A percentile compares a stretch with the other conserved stretches of the same genome.
phyloP scores from a whole-genome alignment of 495 filamentous ascomycete species.

The Daldinia decipiens region DNA sequence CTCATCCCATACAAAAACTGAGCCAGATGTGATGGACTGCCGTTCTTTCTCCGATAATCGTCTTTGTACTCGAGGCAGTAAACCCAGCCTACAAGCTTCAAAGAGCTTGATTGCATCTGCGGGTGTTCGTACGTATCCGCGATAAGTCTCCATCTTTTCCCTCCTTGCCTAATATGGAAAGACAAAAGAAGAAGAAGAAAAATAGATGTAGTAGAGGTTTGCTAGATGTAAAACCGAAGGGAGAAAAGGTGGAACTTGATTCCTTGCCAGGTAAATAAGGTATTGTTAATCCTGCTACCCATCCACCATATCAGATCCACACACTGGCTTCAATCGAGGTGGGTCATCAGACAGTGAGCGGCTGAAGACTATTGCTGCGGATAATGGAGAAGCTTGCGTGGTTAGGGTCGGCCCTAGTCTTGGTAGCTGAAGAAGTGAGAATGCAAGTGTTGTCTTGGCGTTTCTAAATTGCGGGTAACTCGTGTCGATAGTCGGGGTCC shows the following conservation, averaged over 20 bases:
- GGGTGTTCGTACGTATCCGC: conserved; percentile 90
- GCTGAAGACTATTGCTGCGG: conserved; percentile 24
- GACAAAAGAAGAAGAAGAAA: background rate
- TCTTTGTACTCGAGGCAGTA: conserved; percentile 90
- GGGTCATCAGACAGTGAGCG: conserved; percentile 42
- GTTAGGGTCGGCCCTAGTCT: conserved; percentile 32
- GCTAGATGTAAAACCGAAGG: conserved; percentile 17
- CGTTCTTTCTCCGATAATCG: conserved; percentile 96
- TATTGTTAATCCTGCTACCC: conserved; percentile 39
- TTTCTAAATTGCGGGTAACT: conserved; percentile 46
- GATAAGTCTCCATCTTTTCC: conserved; percentile 88
- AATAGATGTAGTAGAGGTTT: conserved; percentile 7
- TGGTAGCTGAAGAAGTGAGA: conserved; percentile 31
- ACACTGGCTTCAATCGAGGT: conserved; percentile 33
- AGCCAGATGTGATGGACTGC: conserved; percentile 91
- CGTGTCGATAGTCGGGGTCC: conserved; percentile 41
- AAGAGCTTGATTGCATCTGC: conserved; percentile 96
- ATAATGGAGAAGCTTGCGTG: conserved; percentile 41
- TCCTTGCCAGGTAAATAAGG: conserved; percentile 32
- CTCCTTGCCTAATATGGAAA: conserved; percentile 5
- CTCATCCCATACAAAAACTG: conserved; percentile 99
- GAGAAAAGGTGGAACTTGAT: conserved; percentile 14
- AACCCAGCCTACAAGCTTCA: conserved; percentile 91
- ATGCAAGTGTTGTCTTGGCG: conserved; percentile 45
- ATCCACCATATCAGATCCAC: conserved; percentile 42